These are phyloP conservation scores for Zygosaccharomyces pseudorouxii DNA, from an alignment of 805 yeast genomes.

Conservation along the genomic window DNA sequence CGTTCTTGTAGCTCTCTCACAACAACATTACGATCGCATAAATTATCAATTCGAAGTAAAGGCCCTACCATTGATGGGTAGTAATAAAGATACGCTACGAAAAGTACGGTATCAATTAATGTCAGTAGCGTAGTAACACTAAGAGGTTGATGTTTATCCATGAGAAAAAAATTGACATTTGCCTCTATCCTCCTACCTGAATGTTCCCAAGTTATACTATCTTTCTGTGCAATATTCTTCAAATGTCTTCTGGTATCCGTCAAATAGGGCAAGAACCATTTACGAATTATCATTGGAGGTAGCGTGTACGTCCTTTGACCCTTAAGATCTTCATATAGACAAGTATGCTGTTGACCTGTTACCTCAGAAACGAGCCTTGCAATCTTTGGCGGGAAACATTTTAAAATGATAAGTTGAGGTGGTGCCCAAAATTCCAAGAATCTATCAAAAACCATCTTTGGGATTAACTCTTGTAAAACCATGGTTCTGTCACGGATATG, in stretches of 20 bases:
- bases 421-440: conserved; percentile 56
- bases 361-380: conserved; percentile 20
- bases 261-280: conserved; percentile 39
- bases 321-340: conserved; percentile 8
- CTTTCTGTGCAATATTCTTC: conserved; percentile 26
- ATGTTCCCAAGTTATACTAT: conserved; percentile 22
- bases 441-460: conserved; percentile 25
- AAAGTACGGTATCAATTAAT: conserved; percentile 71
- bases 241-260: conserved; percentile 47
- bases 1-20: conserved; percentile 46
- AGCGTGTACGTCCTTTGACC: conserved; percentile 7
- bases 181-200: conserved; percentile 21
- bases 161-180: conserved; percentile 27
- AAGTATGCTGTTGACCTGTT: conserved; percentile 17
- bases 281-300: conserved; percentile 21
- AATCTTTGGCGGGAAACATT: conserved; percentile 40
- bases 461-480: conserved; percentile 20
- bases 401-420: conserved; percentile 46
- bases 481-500: conserved; percentile 1
- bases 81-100: conserved; percentile 65
- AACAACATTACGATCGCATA: conserved; percentile 64
- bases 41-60: conserved; percentile 67
- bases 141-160: conserved; percentile 33
- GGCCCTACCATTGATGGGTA: conserved; percentile 78
- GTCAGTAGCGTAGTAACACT: conserved; percentile 36